Evolutionary conservation across 2,329 filamentous ascomycete genomes (phyloP), one percentile per base, ranked within the genome.

Genomic region (Berkeleyomyces basicola): DNA sequence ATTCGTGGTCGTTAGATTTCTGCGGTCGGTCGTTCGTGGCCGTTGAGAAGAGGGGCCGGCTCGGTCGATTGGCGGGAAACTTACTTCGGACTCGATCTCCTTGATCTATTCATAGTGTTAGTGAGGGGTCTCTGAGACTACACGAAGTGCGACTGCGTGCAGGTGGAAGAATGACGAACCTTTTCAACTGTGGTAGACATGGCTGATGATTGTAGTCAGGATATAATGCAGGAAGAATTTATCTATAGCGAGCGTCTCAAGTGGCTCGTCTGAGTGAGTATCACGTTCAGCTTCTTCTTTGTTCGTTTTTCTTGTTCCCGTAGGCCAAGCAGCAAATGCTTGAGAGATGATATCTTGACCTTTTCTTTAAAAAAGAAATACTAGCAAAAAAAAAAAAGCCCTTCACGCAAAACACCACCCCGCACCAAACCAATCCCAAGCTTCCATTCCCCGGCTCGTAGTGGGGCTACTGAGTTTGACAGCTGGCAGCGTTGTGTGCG

Each of bases 181-280:
- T 97, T 97, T 71, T 97, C 92, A 73, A 96, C 90, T 49, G 92
- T 97, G 66, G 92, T 97, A 81, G 92, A 81, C 93, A 97, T 97
- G 71, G 37, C 60, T 37, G 33, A 11, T 36, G 46, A 36, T 55
- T 55, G 7, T 37, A 23, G 23, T 16, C 43, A 39, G 36, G 51
- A 5, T 39, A 31, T 55, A 55, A 16, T 9, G 7, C 14, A 55
- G 4, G n/a, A 55, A n/a, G 33, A 14, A 36, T 6, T 7, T 11
- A 7, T 55, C 7, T 37, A 3, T 55, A 23, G 2, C 23, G 23
- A 23, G 2, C 23, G 33, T 55, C 10, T 14, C 23, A 7, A 16
- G 33, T 55, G 51, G 39, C 33, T 23, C 33, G 33, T 39, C 43
- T 46, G 4, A 4, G 14, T 37, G 11, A 55, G 5, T 3, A 14